Conservation (phyloP, 176 grass and related monocot genomes). For the Oryza coarctata region DNA sequence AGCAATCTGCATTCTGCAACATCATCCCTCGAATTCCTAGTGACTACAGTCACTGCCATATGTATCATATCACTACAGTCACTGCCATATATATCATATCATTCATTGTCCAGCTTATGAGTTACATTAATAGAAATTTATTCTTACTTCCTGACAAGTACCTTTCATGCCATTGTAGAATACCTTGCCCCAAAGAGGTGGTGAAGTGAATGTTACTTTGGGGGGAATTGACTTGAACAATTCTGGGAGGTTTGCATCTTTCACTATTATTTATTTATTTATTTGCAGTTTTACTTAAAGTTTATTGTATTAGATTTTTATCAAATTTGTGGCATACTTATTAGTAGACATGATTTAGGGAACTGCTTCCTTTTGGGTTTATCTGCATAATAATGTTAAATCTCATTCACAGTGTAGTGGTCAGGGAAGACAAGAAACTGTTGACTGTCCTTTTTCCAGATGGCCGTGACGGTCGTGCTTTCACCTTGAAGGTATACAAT, state of each 20-base stretch:
- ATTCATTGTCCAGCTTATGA: constrained; percentile 14
- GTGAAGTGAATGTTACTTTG: constrained; percentile 90
- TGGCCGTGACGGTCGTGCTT: constrained; percentile 92
- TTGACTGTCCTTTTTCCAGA: constrained; percentile 99
- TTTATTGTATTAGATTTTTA: constrained; percentile 15
- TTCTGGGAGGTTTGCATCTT: constrained; percentile 79
- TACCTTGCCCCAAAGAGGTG: constrained; percentile 80
- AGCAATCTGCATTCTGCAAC: background rate
- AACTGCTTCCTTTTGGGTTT: constrained; percentile 6
- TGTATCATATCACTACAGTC: constrained; percentile 1
- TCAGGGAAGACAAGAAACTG: constrained; percentile 97
- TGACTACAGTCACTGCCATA: background rate
- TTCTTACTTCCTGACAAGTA: constrained; percentile 29
- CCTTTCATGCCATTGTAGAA: constrained; percentile 64
- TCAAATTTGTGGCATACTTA: constrained; percentile 30
- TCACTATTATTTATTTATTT: background rate
- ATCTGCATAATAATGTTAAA: background rate
- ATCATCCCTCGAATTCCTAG: background rate
- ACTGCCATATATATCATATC: constrained; percentile 1
- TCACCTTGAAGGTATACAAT: constrained; percentile 88
- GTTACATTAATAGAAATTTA: background rate
- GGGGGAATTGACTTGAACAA: constrained; percentile 99
- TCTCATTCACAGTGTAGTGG: constrained; percentile 75
- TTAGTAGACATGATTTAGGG: constrained; percentile 13
- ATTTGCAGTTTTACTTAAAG: constrained; percentile 17